These are phyloP conservation scores for Phytophthora tubulina DNA, from an alignment of 352 stramenopile species.

Conservation along the genomic window DNA sequence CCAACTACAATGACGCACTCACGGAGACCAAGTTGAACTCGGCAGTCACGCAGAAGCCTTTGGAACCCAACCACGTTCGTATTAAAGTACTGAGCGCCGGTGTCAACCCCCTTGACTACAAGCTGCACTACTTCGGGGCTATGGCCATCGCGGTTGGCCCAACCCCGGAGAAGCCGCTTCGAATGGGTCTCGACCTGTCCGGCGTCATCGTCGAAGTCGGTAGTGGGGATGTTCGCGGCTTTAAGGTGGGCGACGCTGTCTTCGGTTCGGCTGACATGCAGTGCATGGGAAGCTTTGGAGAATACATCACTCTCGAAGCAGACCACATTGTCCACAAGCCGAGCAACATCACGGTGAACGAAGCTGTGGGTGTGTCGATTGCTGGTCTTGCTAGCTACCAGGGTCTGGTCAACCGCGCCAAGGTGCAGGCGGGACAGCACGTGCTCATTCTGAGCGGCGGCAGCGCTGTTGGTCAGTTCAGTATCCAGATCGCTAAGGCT, in stretches of 20 bases:
- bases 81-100: constrained; percentile 34
- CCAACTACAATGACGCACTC: constrained; percentile 24
- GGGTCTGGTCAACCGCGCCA: constrained; percentile 34
- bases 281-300: constrained; percentile 30
- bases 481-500: constrained; percentile 64
- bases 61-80: constrained; percentile 27
- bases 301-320: constrained; percentile 29
- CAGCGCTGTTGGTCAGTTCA: constrained; percentile 59
- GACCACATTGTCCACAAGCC: constrained; percentile 29
- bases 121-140: constrained; percentile 31
- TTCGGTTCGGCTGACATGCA: constrained; percentile 26
- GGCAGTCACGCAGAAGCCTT: constrained; percentile 11
- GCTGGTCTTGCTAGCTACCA: constrained; percentile 49
- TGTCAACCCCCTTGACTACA: constrained; percentile 48
- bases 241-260: constrained; percentile 42
- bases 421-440: constrained; percentile 33
- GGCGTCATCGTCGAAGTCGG: constrained; percentile 32
- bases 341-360: constrained; percentile 27
- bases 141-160: constrained; percentile 22
- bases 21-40: constrained; percentile 37
- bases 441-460: constrained; percentile 69
- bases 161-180: constrained; percentile 39
- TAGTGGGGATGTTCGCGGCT: constrained; percentile 28
- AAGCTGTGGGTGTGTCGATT: constrained; percentile 47
- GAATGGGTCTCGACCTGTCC: constrained; percentile 52